Percentiles rank a stretch among this genome's conserved stretches.
Conservation (phyloP, 1,284 basidiomycete genomes). For the Vanrija sp. region DNA sequence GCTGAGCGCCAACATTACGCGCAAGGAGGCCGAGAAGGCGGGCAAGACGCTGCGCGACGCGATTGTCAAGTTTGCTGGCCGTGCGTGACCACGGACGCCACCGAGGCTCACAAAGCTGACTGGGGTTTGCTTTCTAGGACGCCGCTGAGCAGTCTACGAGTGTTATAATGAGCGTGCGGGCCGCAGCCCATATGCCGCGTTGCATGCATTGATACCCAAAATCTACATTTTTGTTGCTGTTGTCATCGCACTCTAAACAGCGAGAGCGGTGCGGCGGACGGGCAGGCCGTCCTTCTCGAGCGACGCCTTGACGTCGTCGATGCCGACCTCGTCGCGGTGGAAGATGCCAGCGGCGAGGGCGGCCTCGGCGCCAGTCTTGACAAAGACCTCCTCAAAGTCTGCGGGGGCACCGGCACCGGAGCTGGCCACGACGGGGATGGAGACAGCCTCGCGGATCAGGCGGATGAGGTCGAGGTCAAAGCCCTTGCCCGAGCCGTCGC, state of each 20-base stretch:
- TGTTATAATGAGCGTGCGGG: too few species aligned
- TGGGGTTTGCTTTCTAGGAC: too few species aligned
- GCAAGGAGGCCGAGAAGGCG: slow-evolving; percentile 90
- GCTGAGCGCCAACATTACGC: slow-evolving; percentile 69
- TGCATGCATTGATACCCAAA: too few species aligned
- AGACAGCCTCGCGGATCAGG: slow-evolving; percentile 70
- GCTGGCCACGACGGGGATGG: slow-evolving; percentile 90
- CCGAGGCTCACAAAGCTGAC: too few species aligned
- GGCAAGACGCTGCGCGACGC: slow-evolving; percentile 69
- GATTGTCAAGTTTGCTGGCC: slow-evolving; percentile 61
- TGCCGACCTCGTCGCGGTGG: slow-evolving; percentile 78
- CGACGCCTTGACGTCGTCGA: slow-evolving; percentile 63
- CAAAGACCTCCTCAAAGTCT: slow-evolving; percentile 86
- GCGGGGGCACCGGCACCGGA: slow-evolving; percentile 79
- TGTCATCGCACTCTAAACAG: slow-evolving; percentile 1
- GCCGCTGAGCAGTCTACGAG: too few species aligned
- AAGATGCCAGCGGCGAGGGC: slow-evolving; percentile 97
- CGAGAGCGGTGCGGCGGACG: slow-evolving; percentile 26
- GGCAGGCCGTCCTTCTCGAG: slow-evolving; percentile 56
- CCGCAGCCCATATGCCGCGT: too few species aligned
- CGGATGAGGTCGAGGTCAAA: slow-evolving; percentile 84
- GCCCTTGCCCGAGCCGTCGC: slow-evolving; percentile 88
- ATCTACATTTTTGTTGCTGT: too few species aligned
- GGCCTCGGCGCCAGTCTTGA: slow-evolving; percentile 76
- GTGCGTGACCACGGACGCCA: neutral